A percentile compares a stretch with the other conserved stretches of the same genome.
phyloP scores from a whole-genome alignment of 768 basidiomycete genomes.

The Rhizopogon salebrosus region DNA sequence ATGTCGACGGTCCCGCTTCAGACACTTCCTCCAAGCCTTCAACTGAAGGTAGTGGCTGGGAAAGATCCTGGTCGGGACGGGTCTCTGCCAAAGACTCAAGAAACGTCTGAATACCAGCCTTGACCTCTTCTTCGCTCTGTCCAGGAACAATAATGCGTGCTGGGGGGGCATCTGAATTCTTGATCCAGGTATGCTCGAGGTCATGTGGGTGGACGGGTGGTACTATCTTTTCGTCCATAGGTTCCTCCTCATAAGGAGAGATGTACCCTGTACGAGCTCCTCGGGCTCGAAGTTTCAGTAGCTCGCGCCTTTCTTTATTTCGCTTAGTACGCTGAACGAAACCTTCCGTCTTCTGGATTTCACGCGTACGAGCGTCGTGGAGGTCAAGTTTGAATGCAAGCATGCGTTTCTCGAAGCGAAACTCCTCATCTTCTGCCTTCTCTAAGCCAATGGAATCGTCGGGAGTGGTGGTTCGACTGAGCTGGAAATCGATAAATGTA shows the following conservation, averaged over 20 bases:
- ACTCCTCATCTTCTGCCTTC: slow-evolving; percentile 33
- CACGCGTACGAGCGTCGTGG: slow-evolving; percentile 29
- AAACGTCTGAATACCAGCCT: slow-evolving; percentile 14
- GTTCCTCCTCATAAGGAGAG: slow-evolving; percentile 23
- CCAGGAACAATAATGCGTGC: slow-evolving; percentile 34
- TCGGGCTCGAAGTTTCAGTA: slow-evolving; percentile 22
- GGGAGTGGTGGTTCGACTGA: slow-evolving; percentile 27
- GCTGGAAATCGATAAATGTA: slow-evolving; percentile 52
- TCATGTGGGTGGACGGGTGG: slow-evolving; percentile 29
- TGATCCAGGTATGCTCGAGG: slow-evolving; percentile 31
- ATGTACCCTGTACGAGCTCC: slow-evolving; percentile 26
- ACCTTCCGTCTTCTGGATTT: slow-evolving; percentile 28
- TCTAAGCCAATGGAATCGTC: slow-evolving; percentile 30
- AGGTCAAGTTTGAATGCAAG: slow-evolving; percentile 52
- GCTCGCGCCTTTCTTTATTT: slow-evolving; percentile 22
- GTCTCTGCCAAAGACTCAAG: slow-evolving; percentile 14
- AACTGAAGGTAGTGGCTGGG: not conserved
- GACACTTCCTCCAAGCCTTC: not conserved
- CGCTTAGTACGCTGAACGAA: slow-evolving; percentile 23
- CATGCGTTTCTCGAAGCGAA: slow-evolving; percentile 49
- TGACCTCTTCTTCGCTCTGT: slow-evolving; percentile 21
- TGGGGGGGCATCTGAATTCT: slow-evolving; percentile 27
- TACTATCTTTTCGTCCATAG: slow-evolving; percentile 26
- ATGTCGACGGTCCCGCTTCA: not conserved
- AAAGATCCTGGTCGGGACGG: not conserved